Evolutionary conservation across 768 basidiomycete species (phyloP), one percentile per base, ranked within the genome.

Genomic region (Auricularia sp.): DNA sequence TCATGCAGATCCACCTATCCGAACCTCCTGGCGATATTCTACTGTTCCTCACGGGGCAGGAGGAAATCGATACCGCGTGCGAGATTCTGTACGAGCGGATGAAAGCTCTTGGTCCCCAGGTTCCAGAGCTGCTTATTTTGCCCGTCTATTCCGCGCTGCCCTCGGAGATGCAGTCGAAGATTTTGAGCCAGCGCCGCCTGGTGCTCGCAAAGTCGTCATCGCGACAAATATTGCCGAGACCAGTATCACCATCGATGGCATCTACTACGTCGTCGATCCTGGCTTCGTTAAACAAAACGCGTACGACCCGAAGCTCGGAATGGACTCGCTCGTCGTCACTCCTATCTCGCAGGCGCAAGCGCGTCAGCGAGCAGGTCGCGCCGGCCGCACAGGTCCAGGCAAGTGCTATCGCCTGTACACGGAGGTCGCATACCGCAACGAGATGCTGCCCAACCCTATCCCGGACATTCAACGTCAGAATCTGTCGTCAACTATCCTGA

Each of bases 171-270:
- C 97, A 99, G 75, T 98, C 94, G 6, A 84, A 92, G 36, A 96
- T 99, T 47, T 99, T 99, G 97, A 98, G 66, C 94, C 96, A 4
- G 93, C 97, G 0, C 97, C 97, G 5, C 94, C 94, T 18, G 97
- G 97, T 61, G 88, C 96, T n/a, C 90, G 97, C 66, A 99, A 99
- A 79, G 94, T 96, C 67, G 94, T 98, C 72, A 92, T 99, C 69
- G 96, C 97, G n/a, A 99, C 97, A 33, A 99, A 98, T 75, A 95
- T 98, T 64, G 97, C 97, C 2, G 97, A 99, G 80, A 98, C 97
- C 11, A 94, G 92, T 77, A 81, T 99, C 73, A 98, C 97, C 7
- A 99, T 98, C 71, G 94, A 94, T 39, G 97, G 95, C 36, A 97
- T 99, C 73, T 98, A 98, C 80, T 99, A 98, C 70, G 96, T 99